A percentile compares a stretch with the other conserved stretches of the same genome.
These are phyloP conservation scores for Dendrobium officinale DNA, from an alignment of 106 monocot genomes.

Conservation along the genomic window DNA sequence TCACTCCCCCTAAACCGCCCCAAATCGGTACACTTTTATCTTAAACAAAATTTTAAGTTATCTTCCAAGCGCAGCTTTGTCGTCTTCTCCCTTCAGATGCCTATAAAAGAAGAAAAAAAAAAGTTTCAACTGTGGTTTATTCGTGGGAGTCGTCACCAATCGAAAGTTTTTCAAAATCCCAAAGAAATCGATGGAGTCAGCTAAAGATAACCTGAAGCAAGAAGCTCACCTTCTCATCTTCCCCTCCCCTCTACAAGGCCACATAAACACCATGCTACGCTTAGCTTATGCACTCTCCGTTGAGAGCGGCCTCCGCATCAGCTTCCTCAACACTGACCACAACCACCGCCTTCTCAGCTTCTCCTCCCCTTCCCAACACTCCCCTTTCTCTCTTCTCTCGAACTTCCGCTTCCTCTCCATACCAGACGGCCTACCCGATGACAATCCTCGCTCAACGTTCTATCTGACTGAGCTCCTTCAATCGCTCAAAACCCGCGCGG, in stretches of 20 bases:
- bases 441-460: conserved; percentile 2
- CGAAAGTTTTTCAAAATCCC: no score
- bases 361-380: conserved; percentile 1
- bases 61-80: no score
- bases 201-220: no score
- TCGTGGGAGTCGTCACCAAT: no score
- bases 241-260: conserved; percentile 8
- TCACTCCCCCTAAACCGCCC: no score
- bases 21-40: no score
- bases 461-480: conserved; percentile 12
- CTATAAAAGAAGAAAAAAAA: no score
- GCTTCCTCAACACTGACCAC: conserved; percentile 6
- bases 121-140: no score
- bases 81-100: no score
- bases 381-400: conserved; percentile 7
- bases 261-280: neutral
- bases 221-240: neutral
- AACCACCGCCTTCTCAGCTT: neutral
- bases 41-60: no score
- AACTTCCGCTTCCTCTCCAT: conserved; percentile 36
- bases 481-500: conserved; percentile 15
- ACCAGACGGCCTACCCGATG: conserved; percentile 44
- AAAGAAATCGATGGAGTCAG: no score
- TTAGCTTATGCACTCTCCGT: neutral
- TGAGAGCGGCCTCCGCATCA: neutral